Conservation (phyloP, 495 filamentous ascomycete species). For the Aspergillus biplanus region DNA sequence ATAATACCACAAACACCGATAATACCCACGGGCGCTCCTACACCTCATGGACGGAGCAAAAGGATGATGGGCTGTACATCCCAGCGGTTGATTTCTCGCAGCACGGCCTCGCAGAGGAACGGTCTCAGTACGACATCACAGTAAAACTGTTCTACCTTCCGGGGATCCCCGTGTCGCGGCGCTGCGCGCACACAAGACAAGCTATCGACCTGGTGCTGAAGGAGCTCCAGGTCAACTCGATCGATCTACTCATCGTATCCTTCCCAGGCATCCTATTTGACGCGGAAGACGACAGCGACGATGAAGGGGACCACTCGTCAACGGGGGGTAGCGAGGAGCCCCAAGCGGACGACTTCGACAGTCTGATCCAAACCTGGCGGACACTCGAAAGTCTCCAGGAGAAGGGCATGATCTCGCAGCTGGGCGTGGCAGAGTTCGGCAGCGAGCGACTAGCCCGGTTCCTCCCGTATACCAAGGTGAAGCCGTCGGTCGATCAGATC, state of each 20-base stretch:
- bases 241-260: conserved; percentile 90
- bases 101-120: conserved; percentile 74
- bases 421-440: conserved; percentile 92
- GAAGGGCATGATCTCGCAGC: conserved; percentile 67
- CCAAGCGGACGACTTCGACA: conserved; percentile 57
- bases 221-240: conserved; percentile 70
- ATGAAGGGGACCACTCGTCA: conserved; percentile 63
- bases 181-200: conserved; percentile 69
- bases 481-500: conserved; percentile 91
- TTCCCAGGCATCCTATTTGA: conserved; percentile 95
- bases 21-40: conserved; percentile 44
- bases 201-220: conserved; percentile 78
- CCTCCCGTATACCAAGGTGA: conserved; percentile 65
- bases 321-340: conserved; percentile 49
- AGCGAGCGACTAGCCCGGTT: conserved; percentile 74
- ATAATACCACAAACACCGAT: conserved; percentile 30
- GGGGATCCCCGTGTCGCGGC: conserved; percentile 59
- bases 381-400: conserved; percentile 76
- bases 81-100: conserved; percentile 74
- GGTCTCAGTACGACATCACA: conserved; percentile 85
- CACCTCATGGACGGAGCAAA: conserved; percentile 65
- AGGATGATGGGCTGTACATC: conserved; percentile 67
- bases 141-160: conserved; percentile 92
- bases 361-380: conserved; percentile 71
- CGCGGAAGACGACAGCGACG: conserved; percentile 83